Evolutionary conservation across 176 grass and related monocot species (phyloP).

Genomic region (Carex pumila): DNA sequence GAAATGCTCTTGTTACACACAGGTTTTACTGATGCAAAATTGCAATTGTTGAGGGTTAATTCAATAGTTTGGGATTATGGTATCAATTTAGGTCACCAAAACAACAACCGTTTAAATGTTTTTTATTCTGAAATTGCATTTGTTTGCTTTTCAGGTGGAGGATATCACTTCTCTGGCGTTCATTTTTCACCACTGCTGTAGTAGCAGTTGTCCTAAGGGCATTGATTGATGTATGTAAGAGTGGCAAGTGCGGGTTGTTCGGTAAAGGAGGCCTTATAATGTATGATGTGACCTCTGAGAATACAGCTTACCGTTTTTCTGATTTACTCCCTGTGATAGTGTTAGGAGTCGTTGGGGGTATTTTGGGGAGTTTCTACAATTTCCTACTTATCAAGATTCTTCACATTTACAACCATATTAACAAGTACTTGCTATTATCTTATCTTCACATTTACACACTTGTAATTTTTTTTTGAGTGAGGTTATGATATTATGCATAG

Average conservation of each 20-base stretch:
- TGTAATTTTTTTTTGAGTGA: neutral
- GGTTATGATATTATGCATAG: too few species aligned
- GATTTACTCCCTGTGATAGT: conserved; percentile 68
- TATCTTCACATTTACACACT: neutral
- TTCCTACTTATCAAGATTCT: conserved; percentile 72
- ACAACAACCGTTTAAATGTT: neutral
- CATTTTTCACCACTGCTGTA: conserved; percentile 91
- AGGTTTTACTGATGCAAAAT: neutral
- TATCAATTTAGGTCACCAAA: neutral
- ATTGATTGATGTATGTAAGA: conserved; percentile 79
- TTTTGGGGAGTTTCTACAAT: conserved; percentile 82
- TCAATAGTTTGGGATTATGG: neutral
- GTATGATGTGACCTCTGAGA: conserved; percentile 81
- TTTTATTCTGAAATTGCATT: neutral
- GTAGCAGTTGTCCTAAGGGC: conserved; percentile 72
- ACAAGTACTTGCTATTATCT: conserved; percentile 47
- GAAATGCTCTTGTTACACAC: neutral
- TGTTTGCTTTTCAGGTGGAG: conserved; percentile 66
- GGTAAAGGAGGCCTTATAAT: conserved; percentile 97
- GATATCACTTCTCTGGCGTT: conserved; percentile 84
- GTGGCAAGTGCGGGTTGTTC: conserved; percentile 81
- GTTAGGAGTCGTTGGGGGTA: conserved; percentile 70
- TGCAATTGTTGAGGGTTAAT: neutral
- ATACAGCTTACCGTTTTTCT: conserved; percentile 44
- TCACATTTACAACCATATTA: conserved; percentile 63